Evolutionary conservation across 495 filamentous ascomycete species (phyloP).

Genomic region (Penicillium canariense): DNA sequence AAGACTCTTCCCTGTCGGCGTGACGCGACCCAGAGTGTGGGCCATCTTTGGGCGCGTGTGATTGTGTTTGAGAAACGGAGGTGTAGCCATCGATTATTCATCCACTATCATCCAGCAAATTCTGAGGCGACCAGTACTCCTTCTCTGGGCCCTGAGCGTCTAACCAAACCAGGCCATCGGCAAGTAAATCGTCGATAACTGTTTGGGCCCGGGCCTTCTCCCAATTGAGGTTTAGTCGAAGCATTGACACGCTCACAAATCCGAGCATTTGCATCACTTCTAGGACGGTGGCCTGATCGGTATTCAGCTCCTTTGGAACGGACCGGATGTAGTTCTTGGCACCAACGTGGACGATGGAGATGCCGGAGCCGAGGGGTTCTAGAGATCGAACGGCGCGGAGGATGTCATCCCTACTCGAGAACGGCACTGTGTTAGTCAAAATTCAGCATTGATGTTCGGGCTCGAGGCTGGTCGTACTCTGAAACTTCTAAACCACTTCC

Average conservation of each 20-base stretch:
- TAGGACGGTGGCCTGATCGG: constrained; percentile 86
- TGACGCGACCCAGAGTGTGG: not conserved
- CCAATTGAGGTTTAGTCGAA: constrained; percentile 88
- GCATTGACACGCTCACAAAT: constrained; percentile 87
- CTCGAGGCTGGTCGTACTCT: constrained; percentile 42
- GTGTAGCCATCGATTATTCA: constrained; percentile 17
- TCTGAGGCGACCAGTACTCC: constrained; percentile 90
- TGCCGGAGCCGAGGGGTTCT: constrained; percentile 82
- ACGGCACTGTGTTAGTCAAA: not conserved
- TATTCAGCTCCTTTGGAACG: constrained; percentile 93
- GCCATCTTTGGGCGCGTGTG: not conserved
- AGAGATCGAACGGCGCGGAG: constrained; percentile 85
- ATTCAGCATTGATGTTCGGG: not conserved
- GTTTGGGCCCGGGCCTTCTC: constrained; percentile 80
- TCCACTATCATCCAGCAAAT: constrained; percentile 41
- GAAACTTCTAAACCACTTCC: constrained; percentile 71
- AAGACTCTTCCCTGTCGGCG: not conserved
- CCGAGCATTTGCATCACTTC: constrained; percentile 84
- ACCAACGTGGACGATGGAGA: constrained; percentile 78
- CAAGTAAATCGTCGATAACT: constrained; percentile 85
- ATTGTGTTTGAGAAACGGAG: not conserved
- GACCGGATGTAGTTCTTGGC: constrained; percentile 84
- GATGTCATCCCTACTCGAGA: constrained; percentile 86
- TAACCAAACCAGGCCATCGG: constrained; percentile 91
- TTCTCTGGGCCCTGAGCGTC: constrained; percentile 82